These are phyloP conservation scores for Tetraselmis chui DNA, from an alignment of 139 green algal genomes.

Conservation along the genomic window DNA sequence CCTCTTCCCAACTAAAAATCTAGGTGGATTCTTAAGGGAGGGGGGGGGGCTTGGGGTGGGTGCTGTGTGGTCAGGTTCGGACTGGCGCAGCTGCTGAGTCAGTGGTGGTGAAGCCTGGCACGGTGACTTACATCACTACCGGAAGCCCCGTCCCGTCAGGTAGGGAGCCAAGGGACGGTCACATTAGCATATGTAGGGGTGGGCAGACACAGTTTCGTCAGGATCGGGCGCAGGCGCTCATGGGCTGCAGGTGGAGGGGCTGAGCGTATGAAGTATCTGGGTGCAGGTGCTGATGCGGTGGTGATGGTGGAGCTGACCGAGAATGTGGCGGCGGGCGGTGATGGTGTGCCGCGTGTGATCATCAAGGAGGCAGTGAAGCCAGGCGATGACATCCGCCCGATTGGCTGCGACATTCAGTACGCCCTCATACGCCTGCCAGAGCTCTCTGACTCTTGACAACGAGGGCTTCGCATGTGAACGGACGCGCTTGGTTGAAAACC, in stretches of 20 bases:
- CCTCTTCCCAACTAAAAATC: too few species aligned
- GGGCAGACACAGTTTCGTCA: too few species aligned
- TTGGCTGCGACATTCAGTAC: conserved; percentile 73
- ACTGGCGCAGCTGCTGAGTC: conserved; percentile 3
- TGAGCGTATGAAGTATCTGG: conserved; percentile 5
- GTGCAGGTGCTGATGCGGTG: conserved; percentile 47
- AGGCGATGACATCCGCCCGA: conserved; percentile 58
- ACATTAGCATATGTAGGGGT: too few species aligned
- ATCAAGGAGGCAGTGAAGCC: conserved; percentile 43
- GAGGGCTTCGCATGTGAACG: too few species aligned
- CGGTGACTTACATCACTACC: conserved; percentile 86
- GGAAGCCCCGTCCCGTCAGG: conserved; percentile 29
- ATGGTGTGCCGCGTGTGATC: conserved; percentile 29
- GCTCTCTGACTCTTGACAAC: too few species aligned
- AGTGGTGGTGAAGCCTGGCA: conserved; percentile 36
- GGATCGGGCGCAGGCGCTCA: background rate
- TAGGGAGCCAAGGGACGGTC: too few species aligned
- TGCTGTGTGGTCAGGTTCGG: background rate
- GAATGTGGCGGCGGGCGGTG: conserved; percentile 17
- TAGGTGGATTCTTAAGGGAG: too few species aligned
- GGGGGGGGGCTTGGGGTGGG: too few species aligned
- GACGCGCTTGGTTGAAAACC: too few species aligned
- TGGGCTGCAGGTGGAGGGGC: background rate
- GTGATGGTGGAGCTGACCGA: conserved; percentile 77
- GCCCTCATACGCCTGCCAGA: background rate